phyloP scores from a whole-genome alignment of 331 rosid genomes.

The Pyrus hybrid region DNA sequence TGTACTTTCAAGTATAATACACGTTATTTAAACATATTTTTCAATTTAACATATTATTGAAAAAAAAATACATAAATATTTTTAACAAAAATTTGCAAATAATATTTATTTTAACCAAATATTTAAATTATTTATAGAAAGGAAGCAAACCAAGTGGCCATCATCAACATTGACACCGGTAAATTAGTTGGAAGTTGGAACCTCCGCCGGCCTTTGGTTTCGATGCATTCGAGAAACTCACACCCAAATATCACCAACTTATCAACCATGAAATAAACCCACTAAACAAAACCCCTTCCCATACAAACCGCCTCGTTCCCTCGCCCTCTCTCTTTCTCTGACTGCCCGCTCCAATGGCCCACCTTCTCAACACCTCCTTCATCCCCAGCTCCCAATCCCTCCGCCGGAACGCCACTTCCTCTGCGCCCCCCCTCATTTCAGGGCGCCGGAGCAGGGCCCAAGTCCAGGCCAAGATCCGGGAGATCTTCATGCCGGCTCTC shows the following conservation, averaged over 20 bases:
- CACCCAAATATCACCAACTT: background rate
- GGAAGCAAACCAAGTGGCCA: background rate
- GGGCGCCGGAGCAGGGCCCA: conserved; percentile 10
- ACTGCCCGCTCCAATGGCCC: conserved; percentile 46
- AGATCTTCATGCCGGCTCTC: conserved; percentile 93
- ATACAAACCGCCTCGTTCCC: background rate
- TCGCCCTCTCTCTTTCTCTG: background rate
- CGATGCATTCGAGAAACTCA: conserved; percentile 53
- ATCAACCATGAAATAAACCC: background rate
- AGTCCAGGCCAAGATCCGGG: conserved; percentile 76
- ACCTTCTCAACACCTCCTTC: conserved; percentile 59
- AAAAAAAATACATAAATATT: too few relatives aligned
- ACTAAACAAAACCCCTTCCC: background rate
- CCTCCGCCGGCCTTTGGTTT: conserved; percentile 48
- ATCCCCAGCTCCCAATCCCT: conserved; percentile 36
- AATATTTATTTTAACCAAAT: too few relatives aligned
- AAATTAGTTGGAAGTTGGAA: conserved; percentile 45
- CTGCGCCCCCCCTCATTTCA: background rate
- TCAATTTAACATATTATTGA: too few relatives aligned
- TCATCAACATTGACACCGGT: conserved; percentile 15
- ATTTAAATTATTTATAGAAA: background rate
- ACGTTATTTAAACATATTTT: too few relatives aligned
- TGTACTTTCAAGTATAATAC: too few relatives aligned
- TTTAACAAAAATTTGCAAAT: too few relatives aligned
- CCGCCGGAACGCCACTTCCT: conserved; percentile 21